A percentile compares a stretch with the other conserved stretches of the same genome.
Conservation (phyloP, 306 rosid genomes). For the Alnus rubra region DNA sequence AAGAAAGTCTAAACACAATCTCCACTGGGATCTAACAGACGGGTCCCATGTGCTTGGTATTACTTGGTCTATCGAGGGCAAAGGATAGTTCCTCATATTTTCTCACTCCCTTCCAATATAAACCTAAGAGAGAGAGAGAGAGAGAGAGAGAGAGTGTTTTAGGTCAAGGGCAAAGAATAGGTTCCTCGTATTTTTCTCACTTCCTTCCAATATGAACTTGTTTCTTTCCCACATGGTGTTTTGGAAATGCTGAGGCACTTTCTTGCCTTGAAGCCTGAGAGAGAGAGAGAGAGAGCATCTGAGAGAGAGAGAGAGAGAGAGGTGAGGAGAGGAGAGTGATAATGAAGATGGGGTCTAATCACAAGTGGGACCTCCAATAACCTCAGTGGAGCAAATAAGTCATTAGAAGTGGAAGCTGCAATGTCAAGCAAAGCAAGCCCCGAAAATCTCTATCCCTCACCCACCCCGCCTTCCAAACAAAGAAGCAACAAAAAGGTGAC, state of each 20-base stretch:
- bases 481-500: constrained; percentile 5
- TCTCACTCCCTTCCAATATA: no score
- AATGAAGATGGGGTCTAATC: constrained; percentile 32
- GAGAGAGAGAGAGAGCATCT: constrained; percentile 16
- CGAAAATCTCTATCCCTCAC: constrained; percentile 38
- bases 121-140: no score
- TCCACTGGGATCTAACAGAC: no score
- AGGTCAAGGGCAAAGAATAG: background rate
- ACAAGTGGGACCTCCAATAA: constrained; percentile 49
- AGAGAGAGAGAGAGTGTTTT: background rate
- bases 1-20: no score
- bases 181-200: background rate
- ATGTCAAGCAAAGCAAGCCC: constrained; percentile 55
- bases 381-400: constrained; percentile 45
- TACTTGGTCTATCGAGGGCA: no score
- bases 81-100: no score
- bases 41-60: no score
- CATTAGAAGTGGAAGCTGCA: constrained; percentile 59
- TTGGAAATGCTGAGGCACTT: constrained; percentile 1
- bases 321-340: constrained; percentile 19
- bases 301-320: background rate
- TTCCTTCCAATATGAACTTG: background rate
- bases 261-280: background rate
- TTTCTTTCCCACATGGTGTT: background rate
- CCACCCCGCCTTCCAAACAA: constrained; percentile 31